Conservation (phyloP, 2,329 filamentous ascomycete species). For the Arachnomyces sp. region DNA sequence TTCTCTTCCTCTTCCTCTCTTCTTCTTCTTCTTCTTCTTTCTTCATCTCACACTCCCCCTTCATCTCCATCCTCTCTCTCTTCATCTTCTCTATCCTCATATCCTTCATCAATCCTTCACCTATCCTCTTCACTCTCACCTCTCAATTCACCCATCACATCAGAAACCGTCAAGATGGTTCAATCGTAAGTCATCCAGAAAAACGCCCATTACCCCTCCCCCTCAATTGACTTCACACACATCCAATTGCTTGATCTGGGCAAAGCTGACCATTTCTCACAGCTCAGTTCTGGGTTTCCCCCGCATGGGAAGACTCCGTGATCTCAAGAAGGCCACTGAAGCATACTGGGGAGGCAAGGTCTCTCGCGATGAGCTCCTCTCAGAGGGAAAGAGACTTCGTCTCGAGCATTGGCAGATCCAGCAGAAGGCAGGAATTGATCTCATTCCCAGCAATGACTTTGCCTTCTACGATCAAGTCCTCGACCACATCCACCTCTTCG, state of each 20-base stretch:
- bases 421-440: slow-evolving; percentile 93
- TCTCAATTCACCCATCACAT: slow-evolving; percentile 5
- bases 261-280: slow-evolving; percentile 6
- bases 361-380: slow-evolving; percentile 80
- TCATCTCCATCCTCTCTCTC: not conserved
- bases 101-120: not conserved
- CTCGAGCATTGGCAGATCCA: slow-evolving; percentile 99
- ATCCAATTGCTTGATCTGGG: slow-evolving; percentile 6
- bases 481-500: slow-evolving; percentile 96
- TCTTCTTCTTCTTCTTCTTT: slow-evolving; percentile 10
- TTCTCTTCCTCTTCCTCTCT: slow-evolving; percentile 12
- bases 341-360: slow-evolving; percentile 96
- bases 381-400: slow-evolving; percentile 94
- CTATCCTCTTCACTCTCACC: slow-evolving; percentile 6
- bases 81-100: not conserved
- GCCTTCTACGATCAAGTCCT: slow-evolving; percentile 97
- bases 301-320: slow-evolving; percentile 95
- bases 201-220: not conserved
- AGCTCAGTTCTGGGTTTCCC: slow-evolving; percentile 91
- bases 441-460: slow-evolving; percentile 99
- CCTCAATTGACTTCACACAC: slow-evolving; percentile 3
- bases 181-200: slow-evolving; percentile 45
- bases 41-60: not conserved
- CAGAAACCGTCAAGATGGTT: slow-evolving; percentile 46
- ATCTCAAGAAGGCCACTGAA: slow-evolving; percentile 99